Base-by-base conservation (phyloP, 2,329 filamentous ascomycete species). In the Aspergillus fijiensis region DNA sequence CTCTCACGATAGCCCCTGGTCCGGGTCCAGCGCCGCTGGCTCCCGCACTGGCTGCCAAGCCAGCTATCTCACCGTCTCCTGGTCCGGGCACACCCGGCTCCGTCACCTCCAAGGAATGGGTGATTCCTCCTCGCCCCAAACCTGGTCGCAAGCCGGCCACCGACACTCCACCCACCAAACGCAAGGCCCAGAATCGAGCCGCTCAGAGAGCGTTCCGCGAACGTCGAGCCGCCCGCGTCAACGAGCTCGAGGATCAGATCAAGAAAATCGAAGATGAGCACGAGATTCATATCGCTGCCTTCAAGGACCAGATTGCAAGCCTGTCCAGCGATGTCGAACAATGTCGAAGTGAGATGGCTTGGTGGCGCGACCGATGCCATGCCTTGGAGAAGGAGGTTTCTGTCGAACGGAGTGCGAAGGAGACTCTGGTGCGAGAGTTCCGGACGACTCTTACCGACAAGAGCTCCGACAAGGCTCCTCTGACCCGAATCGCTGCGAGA, bases 61-160 rank as follows among this genome's bases (percentile, higher is more conserved):
- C 76, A 29, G 67, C 72, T 35, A 68, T 74, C 48, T 77, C 77
- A 67, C 71, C 76, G 31, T 76, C 72, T 12, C 73, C 78, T 19
- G 71, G 72, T 35, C 72, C 75, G 42, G 65, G 74, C 42, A 75
- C 77, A 9, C 74, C 77, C 61, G 70, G 77, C 56, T 80, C 82
- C 55, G 86, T 93, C 74, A 94, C 90, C 39, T 90, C 85, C 69
- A 93, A 88, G 75, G 89, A 94, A 85, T 95, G 91, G 91, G 84
- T 94, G 25, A 87, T 95, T 49, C 91, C 91, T 25, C 91, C 91
- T 29, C 85, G 91, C 62, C 91, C 91, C 51, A 94, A 93, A 81
- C 94, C 95, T 23, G 94, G 94, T 52, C 87, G 94, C 68, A 98
- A 98, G 82, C 93, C 94, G 3, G 91, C 92, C 51, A 96, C 91